Base-by-base conservation (phyloP, 805 yeast genomes). In the Candida germanica region DNA sequence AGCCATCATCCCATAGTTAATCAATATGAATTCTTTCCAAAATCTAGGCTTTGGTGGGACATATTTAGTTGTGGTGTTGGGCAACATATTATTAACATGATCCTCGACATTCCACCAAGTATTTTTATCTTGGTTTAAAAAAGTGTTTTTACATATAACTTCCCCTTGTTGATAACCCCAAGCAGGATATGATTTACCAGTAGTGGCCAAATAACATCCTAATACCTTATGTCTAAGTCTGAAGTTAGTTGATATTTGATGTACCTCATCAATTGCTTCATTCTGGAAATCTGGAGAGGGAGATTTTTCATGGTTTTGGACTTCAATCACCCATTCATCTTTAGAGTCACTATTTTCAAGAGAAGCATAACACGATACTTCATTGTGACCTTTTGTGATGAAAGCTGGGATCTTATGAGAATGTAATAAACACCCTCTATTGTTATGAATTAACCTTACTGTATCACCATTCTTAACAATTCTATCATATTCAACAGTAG, bases 101-200 rank as follows among this genome's bases (percentile, higher is more conserved):
- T 74, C 74, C 58, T 85, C 94, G 38, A 85, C 57, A 59, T 85
- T 85, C 94, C 94, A 85, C 83, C 85, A 79, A 6, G 88, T 78
- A 36, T 73, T 67, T 52, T 78, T 77, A 56, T 83, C 87, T 36
- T 66, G 66, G 8, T 58, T 44, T 18, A 75, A 59, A 52, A 79
- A 65, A 0, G 75, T 58, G 5, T 66, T 53, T 45, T 76, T 76
- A 59, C 95, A 85, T 6, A 80, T 75, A 27, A 85, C 86, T 59
- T 85, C 95, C 33, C 84, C 82, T 59, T 85, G 95, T 53, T 79
- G 79, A 64, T 77, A 85, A 31, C 94, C 95, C 95, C 95, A 85
- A 9, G 77, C 73, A 11, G 95, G 95, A 47, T 78, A 73, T 3
- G 78, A 56, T 36, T 64, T 59, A 29, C 87, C 88, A 1, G 87